Conservation (phyloP, 352 stramenopile genomes). For the Phytophthora constricta region DNA sequence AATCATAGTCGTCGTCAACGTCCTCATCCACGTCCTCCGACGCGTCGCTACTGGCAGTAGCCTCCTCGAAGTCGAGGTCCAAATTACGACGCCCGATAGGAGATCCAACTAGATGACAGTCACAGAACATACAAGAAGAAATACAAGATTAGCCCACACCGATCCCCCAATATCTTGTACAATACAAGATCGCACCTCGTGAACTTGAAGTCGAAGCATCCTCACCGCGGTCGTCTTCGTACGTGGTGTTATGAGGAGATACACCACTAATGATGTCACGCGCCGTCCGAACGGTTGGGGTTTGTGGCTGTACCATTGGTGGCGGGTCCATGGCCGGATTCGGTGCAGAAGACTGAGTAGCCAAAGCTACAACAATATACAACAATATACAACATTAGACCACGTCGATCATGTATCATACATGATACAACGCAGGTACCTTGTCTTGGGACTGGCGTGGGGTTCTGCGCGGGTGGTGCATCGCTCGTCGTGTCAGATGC, state of each 20-base stretch:
- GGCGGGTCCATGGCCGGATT: background rate
- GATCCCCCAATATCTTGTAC: background rate
- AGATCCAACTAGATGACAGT: background rate
- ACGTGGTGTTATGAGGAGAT: background rate
- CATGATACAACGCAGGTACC: too few relatives aligned
- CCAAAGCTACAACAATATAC: background rate
- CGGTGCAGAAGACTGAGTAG: background rate
- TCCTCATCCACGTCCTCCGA: background rate
- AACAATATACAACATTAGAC: background rate
- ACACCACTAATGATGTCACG: background rate
- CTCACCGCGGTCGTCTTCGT: background rate
- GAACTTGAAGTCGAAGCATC: background rate
- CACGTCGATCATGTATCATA: background rate
- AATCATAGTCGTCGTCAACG: background rate
- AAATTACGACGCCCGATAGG: background rate
- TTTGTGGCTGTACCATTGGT: background rate
- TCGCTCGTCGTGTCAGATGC: background rate
- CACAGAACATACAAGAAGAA: background rate
- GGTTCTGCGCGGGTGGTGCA: too few relatives aligned
- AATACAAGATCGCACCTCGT: background rate
- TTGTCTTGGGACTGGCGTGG: too few relatives aligned
- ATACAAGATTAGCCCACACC: too few relatives aligned
- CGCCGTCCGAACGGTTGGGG: too few relatives aligned
- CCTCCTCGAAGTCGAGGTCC: constrained; percentile 4
- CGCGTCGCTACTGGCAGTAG: background rate